Conservation (phyloP, 768 basidiomycete genomes). For the Boletus rubroflammeus region DNA sequence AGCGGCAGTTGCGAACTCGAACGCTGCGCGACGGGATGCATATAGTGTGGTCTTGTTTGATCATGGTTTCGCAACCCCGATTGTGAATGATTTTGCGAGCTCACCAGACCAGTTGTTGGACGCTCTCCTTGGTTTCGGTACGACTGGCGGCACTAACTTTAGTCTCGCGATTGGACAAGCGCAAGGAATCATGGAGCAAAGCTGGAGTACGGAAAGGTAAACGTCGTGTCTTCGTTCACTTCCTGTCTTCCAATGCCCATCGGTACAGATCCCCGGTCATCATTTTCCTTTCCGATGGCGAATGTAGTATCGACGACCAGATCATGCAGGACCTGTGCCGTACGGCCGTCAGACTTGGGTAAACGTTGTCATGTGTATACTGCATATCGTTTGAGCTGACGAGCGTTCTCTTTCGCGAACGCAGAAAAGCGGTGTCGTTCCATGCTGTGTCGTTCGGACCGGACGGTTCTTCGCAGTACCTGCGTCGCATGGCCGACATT, state of each 20-base stretch:
- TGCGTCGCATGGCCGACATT: conserved; percentile 52
- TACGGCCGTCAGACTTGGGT: conserved; percentile 45
- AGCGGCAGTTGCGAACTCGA: conserved; percentile 30
- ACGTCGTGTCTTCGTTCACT: not conserved
- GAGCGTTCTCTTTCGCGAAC: not conserved
- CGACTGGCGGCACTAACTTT: conserved; percentile 43
- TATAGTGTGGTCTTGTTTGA: conserved; percentile 57
- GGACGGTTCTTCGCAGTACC: conserved; percentile 14
- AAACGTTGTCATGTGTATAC: not conserved
- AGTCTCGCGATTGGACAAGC: conserved; percentile 37
- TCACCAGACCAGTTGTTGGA: conserved; percentile 44
- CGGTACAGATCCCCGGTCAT: conserved; percentile 28
- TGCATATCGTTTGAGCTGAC: not conserved
- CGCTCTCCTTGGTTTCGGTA: conserved; percentile 30
- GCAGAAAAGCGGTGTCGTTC: conserved; percentile 53
- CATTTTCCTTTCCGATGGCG: conserved; percentile 46
- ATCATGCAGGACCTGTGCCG: conserved; percentile 41
- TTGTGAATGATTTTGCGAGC: conserved; percentile 46
- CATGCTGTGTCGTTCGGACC: conserved; percentile 56
- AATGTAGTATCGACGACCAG: conserved; percentile 38
- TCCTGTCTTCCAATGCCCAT: not conserved
- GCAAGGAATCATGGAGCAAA: conserved; percentile 37
- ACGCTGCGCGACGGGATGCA: conserved; percentile 43
- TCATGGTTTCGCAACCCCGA: conserved; percentile 8
- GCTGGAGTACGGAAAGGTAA: conserved; percentile 53